These are phyloP conservation scores for Fusarium buharicum DNA, from an alignment of 2,329 filamentous ascomycete genomes.

Conservation along the genomic window DNA sequence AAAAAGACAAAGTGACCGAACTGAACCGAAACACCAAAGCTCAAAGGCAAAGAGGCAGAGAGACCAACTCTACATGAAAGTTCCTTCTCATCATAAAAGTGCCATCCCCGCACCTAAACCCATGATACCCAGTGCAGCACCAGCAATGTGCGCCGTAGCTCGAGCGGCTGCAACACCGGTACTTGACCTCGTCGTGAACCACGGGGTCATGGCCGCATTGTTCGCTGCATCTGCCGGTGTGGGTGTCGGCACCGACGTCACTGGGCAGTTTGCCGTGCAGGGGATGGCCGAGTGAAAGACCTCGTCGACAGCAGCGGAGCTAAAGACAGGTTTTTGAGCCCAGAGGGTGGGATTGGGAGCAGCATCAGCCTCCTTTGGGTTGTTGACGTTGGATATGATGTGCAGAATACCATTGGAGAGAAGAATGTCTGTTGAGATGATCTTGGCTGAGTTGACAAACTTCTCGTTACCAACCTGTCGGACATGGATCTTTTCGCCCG, in stretches of 20 bases:
- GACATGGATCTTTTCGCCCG: conserved; percentile 51
- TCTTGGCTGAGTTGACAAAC: conserved; percentile 64
- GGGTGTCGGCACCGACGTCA: conserved; percentile 19
- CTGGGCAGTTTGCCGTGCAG: conserved; percentile 52
- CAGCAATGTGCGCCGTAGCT: conserved; percentile 45
- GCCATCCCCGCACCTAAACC: conserved; percentile 48
- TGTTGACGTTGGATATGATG: conserved; percentile 65
- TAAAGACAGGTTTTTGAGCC: conserved; percentile 64
- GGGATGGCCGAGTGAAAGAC: conserved; percentile 58
- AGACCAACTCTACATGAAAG: not conserved
- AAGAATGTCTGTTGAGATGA: conserved; percentile 64
- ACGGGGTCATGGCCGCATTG: conserved; percentile 38
- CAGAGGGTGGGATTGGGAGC: conserved; percentile 52
- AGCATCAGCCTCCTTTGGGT: conserved; percentile 52
- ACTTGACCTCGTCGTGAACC: conserved; percentile 41
- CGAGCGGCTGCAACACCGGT: conserved; percentile 35
- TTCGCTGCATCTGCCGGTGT: conserved; percentile 25
- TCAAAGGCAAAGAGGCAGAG: not conserved
- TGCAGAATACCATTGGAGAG: conserved; percentile 68
- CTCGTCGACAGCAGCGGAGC: conserved; percentile 57
- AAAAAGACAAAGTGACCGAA: not conserved
- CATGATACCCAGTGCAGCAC: conserved; percentile 47
- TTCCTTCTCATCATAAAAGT: conserved; percentile 29
- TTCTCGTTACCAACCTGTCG: conserved; percentile 57
- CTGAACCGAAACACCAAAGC: conserved; percentile 17